These are phyloP conservation scores for Kwoniella mangroviensis DNA, from an alignment of 768 basidiomycete genomes.

Conservation along the genomic window DNA sequence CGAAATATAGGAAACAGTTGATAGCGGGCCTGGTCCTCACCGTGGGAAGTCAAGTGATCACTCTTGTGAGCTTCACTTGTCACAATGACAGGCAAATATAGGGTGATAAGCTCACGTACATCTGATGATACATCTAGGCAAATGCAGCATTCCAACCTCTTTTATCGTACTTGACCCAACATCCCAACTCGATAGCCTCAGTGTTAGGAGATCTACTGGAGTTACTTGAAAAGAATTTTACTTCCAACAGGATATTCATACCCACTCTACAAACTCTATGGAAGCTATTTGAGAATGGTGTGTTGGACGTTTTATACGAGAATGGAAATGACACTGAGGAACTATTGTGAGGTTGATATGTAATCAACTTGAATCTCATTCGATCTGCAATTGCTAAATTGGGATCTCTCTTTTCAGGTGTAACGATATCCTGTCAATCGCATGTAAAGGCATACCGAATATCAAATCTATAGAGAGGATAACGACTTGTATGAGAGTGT, in stretches of 20 bases:
- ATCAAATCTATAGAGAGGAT: conserved; percentile 85
- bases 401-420: not conserved
- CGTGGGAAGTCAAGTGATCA: conserved; percentile 80
- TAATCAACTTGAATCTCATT: too few species aligned
- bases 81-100: too few species aligned
- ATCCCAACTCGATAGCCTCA: conserved; percentile 4
- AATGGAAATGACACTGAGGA: not conserved
- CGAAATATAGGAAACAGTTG: conserved; percentile 55
- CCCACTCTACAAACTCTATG: conserved; percentile 79
- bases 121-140: not conserved
- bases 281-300: conserved; percentile 72
- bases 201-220: conserved; percentile 67
- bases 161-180: conserved; percentile 62
- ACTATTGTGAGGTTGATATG: conserved; percentile 15
- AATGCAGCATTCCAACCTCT: conserved; percentile 61
- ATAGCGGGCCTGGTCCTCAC: conserved; percentile 70
- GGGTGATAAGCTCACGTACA: too few species aligned
- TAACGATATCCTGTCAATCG: conserved; percentile 62
- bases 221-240: conserved; percentile 64
- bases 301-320: conserved; percentile 58
- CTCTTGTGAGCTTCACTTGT: conserved; percentile 67
- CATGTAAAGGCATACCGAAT: conserved; percentile 67
- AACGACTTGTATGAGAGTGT: conserved; percentile 83
- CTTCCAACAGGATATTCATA: conserved; percentile 75
- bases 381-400: too few species aligned